phyloP scores from a whole-genome alignment of 2,329 filamentous ascomycete species.

The Colletotrichum higginsianum region DNA sequence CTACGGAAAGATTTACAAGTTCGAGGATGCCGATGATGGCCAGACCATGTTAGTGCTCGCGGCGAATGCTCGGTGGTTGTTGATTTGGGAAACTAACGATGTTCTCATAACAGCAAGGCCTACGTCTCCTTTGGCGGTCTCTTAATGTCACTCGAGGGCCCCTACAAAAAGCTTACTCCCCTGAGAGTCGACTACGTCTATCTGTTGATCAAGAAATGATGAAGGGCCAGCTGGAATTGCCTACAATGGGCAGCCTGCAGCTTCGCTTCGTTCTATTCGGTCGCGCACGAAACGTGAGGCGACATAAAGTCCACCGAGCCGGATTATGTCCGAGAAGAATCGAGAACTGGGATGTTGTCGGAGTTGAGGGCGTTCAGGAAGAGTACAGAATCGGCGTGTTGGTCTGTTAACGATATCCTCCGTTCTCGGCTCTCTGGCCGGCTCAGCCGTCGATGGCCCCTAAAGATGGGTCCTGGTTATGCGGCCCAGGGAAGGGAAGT shows the following conservation, averaged over 20 bases:
- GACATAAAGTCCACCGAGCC: background rate
- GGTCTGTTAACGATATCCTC: conserved; percentile 2
- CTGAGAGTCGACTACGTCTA: conserved; percentile 95
- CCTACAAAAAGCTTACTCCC: conserved; percentile 94
- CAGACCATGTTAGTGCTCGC: conserved; percentile 81
- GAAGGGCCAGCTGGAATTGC: conserved; percentile 15
- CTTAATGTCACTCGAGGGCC: conserved; percentile 90
- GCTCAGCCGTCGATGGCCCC: conserved; percentile 25
- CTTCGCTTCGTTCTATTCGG: conserved; percentile 3
- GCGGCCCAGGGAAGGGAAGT: conserved; percentile 84
- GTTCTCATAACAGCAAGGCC: conserved; percentile 77
- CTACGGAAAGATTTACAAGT: conserved; percentile 90
- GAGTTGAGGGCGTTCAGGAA: conserved; percentile 4
- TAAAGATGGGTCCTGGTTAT: conserved; percentile 51
- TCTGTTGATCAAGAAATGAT: conserved; percentile 90
- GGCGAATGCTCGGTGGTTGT: background rate
- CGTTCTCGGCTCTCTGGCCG: background rate
- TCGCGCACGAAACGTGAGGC: background rate
- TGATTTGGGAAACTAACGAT: conserved; percentile 23
- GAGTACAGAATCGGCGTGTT: background rate
- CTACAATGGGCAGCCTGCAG: background rate
- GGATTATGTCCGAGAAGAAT: background rate
- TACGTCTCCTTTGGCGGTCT: conserved; percentile 96
- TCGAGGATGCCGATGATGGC: conserved; percentile 83
- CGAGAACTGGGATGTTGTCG: background rate